Conservation (phyloP, 108 stramenopile genomes). For the Nitzschia putrida region DNA sequence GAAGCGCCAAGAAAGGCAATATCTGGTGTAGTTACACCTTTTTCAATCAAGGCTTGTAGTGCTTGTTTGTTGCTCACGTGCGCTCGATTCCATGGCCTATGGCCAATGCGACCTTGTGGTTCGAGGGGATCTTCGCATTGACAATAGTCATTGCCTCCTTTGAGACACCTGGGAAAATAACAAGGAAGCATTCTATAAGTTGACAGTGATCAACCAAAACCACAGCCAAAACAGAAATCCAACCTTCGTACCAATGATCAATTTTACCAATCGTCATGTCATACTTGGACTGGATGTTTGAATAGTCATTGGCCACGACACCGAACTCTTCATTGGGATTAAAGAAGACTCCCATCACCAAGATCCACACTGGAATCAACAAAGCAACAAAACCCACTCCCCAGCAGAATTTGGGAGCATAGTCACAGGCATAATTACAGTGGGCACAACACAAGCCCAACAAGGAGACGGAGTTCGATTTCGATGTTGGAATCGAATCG, state of each 20-base stretch:
- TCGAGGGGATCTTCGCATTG: conserved; percentile 75
- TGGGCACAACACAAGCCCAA: conserved; percentile 21
- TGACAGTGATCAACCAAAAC: neutral
- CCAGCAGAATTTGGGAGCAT: conserved; percentile 30
- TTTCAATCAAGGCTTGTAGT: conserved; percentile 16
- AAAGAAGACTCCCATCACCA: conserved; percentile 35
- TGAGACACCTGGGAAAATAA: conserved; percentile 21
- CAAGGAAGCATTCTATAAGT: neutral
- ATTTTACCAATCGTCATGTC: conserved; percentile 64
- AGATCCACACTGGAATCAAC: conserved; percentile 20
- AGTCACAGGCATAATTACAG: conserved; percentile 24
- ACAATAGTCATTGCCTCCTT: conserved; percentile 67
- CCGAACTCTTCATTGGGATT: conserved; percentile 59
- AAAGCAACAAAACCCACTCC: conserved; percentile 11
- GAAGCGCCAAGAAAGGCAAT: conserved; percentile 82
- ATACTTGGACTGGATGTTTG: conserved; percentile 51
- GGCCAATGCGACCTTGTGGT: conserved; percentile 50
- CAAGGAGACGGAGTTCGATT: neutral
- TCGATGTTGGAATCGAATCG: no score
- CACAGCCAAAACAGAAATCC: neutral
- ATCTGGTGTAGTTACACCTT: conserved; percentile 37
- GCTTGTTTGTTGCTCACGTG: conserved; percentile 51
- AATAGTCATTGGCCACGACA: conserved; percentile 57
- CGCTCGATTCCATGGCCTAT: conserved; percentile 55
- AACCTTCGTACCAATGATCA: conserved; percentile 72